Conservation (phyloP, 345 rosid species). For the Rhodamnia rubescens region DNA sequence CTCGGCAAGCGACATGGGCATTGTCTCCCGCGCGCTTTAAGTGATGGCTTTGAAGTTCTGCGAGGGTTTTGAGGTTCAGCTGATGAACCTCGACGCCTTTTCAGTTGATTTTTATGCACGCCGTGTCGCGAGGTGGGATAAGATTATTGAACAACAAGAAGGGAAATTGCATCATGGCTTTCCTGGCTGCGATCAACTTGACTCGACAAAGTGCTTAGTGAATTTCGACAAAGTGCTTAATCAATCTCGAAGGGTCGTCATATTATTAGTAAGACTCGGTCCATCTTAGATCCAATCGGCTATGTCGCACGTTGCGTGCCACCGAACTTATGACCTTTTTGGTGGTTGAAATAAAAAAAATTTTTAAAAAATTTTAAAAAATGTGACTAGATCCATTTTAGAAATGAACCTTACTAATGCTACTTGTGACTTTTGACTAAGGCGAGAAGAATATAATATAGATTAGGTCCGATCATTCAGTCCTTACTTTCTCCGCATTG, state of each 20-base stretch:
- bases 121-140: background rate
- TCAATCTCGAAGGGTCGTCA: too few relatives aligned
- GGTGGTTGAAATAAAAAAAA: too few relatives aligned
- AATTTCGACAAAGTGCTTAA: too few relatives aligned
- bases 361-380: too few relatives aligned
- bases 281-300: background rate
- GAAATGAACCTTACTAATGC: background rate
- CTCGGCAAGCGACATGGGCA: background rate
- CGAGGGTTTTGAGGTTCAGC: background rate
- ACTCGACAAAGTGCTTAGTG: too few relatives aligned
- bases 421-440: background rate
- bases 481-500: background rate
- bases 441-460: background rate
- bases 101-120: background rate
- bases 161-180: background rate
- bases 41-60: background rate
- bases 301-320: too few relatives aligned
- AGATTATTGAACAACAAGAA: background rate
- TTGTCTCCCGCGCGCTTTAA: background rate
- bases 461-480: fast-evolving
- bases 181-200: background rate
- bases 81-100: background rate
- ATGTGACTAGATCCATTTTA: background rate
- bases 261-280: background rate
- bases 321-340: too few relatives aligned